Evolutionary conservation across 192 early-diverging fungal species (phyloP).

Genomic region (Backusella liffmaniae): DNA sequence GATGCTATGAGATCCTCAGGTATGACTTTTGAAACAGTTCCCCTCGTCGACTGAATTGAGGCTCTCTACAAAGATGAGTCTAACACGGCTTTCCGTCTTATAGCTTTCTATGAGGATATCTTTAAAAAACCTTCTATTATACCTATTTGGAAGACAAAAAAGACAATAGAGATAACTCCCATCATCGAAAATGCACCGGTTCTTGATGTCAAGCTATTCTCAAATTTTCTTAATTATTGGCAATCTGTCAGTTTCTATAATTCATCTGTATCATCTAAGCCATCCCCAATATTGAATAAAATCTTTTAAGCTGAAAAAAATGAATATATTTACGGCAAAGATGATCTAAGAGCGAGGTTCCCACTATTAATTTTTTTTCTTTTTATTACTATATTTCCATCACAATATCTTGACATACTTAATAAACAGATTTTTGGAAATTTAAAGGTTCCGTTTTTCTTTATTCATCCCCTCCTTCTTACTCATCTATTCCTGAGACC

Average conservation of each 20-base stretch:
- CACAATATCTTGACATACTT: no score
- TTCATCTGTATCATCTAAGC: not conserved
- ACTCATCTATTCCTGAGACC: no score
- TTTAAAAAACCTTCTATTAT: not conserved
- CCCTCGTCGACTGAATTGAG: constrained; percentile 10
- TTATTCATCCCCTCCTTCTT: no score
- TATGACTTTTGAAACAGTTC: constrained; percentile 15
- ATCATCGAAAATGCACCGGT: not conserved
- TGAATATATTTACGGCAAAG: no score
- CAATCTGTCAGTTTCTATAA: constrained; percentile 6
- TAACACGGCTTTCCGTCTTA: constrained; percentile 22
- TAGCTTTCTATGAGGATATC: constrained; percentile 12
- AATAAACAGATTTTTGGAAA: no score
- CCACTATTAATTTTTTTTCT: no score
- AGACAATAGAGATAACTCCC: not conserved
- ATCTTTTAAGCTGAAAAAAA: no score
- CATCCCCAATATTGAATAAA: no score
- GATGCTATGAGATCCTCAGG: constrained; percentile 6
- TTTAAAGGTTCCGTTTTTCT: no score
- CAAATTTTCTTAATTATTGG: constrained; percentile 10
- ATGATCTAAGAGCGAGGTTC: no score
- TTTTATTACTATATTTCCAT: no score
- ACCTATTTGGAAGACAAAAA: constrained; percentile 16
- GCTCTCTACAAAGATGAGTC: constrained; percentile 10
- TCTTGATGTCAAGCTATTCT: not conserved